Conservation (phyloP, 2,329 filamentous ascomycete genomes). For the Calonectria multiphialidica region DNA sequence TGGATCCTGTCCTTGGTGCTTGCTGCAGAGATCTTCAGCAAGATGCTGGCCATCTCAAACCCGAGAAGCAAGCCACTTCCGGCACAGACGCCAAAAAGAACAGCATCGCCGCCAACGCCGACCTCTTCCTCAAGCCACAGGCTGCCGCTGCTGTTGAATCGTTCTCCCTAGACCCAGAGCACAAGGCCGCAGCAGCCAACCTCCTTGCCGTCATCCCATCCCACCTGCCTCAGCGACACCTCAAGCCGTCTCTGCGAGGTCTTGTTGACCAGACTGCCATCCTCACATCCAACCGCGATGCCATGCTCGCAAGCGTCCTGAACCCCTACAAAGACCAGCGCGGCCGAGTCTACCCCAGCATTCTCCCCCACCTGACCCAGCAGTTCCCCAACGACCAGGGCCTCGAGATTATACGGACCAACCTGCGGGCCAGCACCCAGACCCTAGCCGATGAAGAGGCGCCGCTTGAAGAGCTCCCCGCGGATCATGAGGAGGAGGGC, state of each 20-base stretch:
- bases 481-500: constrained; percentile 47
- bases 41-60: constrained; percentile 61
- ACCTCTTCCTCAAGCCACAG: constrained; percentile 72
- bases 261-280: constrained; percentile 87
- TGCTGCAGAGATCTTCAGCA: constrained; percentile 82
- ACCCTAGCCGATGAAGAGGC: constrained; percentile 35
- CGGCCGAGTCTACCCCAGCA: constrained; percentile 75
- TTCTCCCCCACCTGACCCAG: constrained; percentile 82
- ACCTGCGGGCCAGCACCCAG: constrained; percentile 59
- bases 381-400: constrained; percentile 72
- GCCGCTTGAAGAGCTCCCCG: constrained; percentile 38
- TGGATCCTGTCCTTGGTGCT: constrained; percentile 71
- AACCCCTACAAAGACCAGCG: constrained; percentile 78
- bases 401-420: constrained; percentile 78
- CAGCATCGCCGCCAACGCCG: constrained; percentile 71
- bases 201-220: constrained; percentile 75
- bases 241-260: constrained; percentile 79
- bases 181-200: constrained; percentile 67
- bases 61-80: constrained; percentile 48
- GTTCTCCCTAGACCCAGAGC: constrained; percentile 54
- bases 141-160: constrained; percentile 47
- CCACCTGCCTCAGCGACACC: constrained; percentile 72
- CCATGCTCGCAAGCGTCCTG: constrained; percentile 85
- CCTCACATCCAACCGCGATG: constrained; percentile 74
- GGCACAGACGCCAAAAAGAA: constrained; percentile 52